These are phyloP conservation scores for Aspergillus panamensis DNA, from an alignment of 495 filamentous ascomycete genomes.

Conservation along the genomic window DNA sequence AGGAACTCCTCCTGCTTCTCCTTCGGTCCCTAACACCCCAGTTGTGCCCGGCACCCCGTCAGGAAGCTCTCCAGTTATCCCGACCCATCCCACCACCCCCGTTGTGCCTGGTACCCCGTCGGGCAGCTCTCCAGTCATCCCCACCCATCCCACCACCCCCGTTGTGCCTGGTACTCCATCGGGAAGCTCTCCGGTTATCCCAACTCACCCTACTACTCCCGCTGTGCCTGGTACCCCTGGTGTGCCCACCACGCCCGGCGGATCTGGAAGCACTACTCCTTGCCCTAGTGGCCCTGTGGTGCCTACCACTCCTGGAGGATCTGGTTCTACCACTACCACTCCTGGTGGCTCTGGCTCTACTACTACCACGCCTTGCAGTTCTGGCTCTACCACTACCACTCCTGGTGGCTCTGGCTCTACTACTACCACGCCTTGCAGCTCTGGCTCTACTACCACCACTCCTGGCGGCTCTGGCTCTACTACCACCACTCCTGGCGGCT, in stretches of 20 bases:
- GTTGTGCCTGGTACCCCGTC: neutral
- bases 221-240: too few relatives aligned
- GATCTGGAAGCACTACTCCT: neutral
- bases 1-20: neutral
- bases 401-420: slow-evolving; percentile 1
- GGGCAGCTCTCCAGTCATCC: neutral
- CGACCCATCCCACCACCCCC: slow-evolving; percentile 1
- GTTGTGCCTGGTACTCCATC: slow-evolving; percentile 5
- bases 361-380: neutral
- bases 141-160: slow-evolving; percentile 6
- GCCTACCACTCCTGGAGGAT: neutral
- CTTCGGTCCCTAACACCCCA: neutral
- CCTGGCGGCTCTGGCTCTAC: neutral
- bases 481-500: neutral
- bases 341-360: neutral
- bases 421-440: neutral
- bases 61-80: neutral
- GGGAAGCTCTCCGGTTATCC: slow-evolving; percentile 2
- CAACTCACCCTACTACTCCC: neutral
- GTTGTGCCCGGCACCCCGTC: neutral
- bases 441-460: neutral
- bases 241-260: neutral
- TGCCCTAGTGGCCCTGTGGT: neutral
- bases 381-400: slow-evolving; percentile 1
- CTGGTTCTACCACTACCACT: neutral